These are phyloP conservation scores for Lagenidium sp. DNA, from an alignment of 352 stramenopile species.

Conservation along the genomic window DNA sequence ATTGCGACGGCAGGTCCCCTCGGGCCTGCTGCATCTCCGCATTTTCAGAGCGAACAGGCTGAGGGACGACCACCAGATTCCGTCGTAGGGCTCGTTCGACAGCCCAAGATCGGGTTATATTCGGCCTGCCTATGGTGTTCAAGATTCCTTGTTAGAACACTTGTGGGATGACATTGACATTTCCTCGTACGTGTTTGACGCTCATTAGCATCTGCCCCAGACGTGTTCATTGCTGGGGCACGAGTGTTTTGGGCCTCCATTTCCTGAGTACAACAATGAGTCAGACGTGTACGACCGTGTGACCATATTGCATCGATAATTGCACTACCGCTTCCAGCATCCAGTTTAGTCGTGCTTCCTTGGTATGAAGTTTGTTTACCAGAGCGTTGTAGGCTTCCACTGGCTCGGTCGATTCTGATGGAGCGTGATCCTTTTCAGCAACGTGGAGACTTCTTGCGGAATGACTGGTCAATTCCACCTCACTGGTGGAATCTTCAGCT, in stretches of 20 bases:
- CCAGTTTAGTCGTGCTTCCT: conserved; percentile 55
- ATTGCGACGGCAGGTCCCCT: no score
- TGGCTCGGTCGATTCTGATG: no score
- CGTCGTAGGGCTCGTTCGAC: conserved; percentile 39
- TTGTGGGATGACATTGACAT: no score
- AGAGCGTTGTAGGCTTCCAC: conserved; percentile 15
- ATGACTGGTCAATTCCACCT: no score
- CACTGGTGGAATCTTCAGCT: no score
- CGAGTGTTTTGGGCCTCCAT: conserved; percentile 61
- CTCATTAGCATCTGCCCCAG: neutral
- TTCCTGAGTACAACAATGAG: conserved; percentile 20
- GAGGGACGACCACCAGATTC: conserved; percentile 29
- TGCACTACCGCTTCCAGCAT: conserved; percentile 53
- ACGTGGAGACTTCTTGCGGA: no score
- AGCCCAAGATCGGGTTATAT: conserved; percentile 37
- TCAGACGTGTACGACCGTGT: neutral
- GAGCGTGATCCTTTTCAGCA: no score
- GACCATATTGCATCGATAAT: neutral
- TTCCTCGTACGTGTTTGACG: no score
- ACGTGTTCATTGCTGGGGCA: neutral
- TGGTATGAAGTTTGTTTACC: conserved; percentile 39
- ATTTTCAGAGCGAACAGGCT: no score
- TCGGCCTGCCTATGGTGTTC: conserved; percentile 4
- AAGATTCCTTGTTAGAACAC: no score
- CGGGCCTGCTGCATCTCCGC: no score